These are phyloP conservation scores for Fraxinus anomala DNA, from an alignment of 257 asterid genomes.

Conservation along the genomic window DNA sequence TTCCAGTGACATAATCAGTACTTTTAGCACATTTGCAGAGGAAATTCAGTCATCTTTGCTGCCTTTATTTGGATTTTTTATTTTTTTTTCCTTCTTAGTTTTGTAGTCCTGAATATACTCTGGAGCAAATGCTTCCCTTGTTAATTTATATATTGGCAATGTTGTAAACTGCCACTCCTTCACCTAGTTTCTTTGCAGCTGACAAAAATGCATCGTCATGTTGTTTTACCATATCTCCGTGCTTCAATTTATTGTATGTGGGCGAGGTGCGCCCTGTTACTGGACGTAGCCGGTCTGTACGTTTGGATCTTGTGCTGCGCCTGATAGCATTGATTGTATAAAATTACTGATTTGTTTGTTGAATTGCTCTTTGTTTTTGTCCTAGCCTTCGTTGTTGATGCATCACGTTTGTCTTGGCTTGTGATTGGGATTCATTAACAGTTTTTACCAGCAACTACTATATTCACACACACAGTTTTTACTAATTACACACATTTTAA, in stretches of 20 bases:
- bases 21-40: constrained; percentile 44
- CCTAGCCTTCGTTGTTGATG: background rate
- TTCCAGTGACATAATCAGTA: constrained; percentile 6
- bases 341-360: background rate
- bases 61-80: constrained; percentile 32
- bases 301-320: constrained; percentile 15
- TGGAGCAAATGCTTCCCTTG: constrained; percentile 52
- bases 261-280: constrained; percentile 24
- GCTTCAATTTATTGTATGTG: background rate
- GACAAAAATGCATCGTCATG: background rate
- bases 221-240: background rate
- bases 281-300: constrained; percentile 15
- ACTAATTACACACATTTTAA: too few relatives aligned
- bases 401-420: background rate
- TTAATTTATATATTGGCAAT: constrained; percentile 32
- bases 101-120: constrained; percentile 27
- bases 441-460: background rate
- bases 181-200: constrained; percentile 13
- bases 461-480: too few relatives aligned
- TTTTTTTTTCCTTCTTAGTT: constrained; percentile 27
- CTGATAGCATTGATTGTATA: background rate
- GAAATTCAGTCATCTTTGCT: constrained; percentile 31
- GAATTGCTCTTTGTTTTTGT: background rate
- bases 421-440: background rate
- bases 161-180: constrained; percentile 30